Evolutionary conservation across 2,329 filamentous ascomycete genomes (phyloP).

Genomic region (Calonectria montana): DNA sequence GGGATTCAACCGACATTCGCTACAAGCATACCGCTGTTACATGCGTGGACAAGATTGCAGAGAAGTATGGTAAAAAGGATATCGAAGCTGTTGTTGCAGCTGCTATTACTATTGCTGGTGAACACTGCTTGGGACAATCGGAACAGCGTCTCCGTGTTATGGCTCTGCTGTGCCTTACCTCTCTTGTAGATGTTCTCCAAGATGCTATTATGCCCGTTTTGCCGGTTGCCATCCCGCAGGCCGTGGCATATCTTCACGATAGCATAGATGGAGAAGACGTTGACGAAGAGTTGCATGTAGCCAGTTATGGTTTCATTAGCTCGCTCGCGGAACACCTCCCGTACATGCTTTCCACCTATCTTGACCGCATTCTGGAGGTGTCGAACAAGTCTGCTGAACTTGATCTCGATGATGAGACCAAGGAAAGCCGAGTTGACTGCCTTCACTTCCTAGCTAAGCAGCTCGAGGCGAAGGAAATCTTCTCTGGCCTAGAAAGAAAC

Average conservation of each 20-base stretch:
- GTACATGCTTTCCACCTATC: conserved; percentile 85
- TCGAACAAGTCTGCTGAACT: conserved; percentile 78
- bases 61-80: conserved; percentile 96
- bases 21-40: conserved; percentile 88
- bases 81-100: conserved; percentile 79
- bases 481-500: conserved; percentile 77
- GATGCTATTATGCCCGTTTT: conserved; percentile 88
- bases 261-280: conserved; percentile 66
- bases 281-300: conserved; percentile 79
- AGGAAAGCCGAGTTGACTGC: conserved; percentile 75
- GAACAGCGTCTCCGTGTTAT: conserved; percentile 82
- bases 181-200: conserved; percentile 87
- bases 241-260: conserved; percentile 76
- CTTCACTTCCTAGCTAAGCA: conserved; percentile 81
- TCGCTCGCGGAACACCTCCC: conserved; percentile 85
- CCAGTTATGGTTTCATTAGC: conserved; percentile 82
- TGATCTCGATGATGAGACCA: conserved; percentile 69
- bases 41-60: conserved; percentile 91
- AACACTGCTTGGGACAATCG: conserved; percentile 78
- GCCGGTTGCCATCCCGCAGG: conserved; percentile 78
- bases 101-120: conserved; percentile 80
- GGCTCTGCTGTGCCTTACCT: conserved; percentile 89
- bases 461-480: conserved; percentile 80
- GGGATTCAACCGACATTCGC: conserved; percentile 75
- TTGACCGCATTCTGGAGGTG: conserved; percentile 77